Base-by-base conservation (phyloP, 176 grass and related monocot genomes). In the Raddia guianensis region DNA sequence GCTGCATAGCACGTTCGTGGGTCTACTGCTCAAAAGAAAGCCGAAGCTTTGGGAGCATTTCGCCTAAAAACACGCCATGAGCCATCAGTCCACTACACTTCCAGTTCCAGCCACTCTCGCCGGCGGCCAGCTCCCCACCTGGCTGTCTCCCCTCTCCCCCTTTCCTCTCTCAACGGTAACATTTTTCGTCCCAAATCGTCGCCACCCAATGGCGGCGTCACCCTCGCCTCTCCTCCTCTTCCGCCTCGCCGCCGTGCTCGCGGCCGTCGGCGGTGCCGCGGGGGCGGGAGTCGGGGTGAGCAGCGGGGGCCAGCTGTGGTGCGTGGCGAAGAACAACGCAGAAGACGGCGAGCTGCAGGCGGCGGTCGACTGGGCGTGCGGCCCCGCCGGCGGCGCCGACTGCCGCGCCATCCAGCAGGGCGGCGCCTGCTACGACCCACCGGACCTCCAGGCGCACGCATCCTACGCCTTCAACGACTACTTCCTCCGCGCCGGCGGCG, bases 381-480 rank as follows among this genome's bases (percentile, higher is more conserved):
- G 89, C 18, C 80, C 81, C 49, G 18, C 33, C 19, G 86, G 89
- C 69, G 86, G 86, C 5, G 81, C 89, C 44, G 92, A 94, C 64
- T 94, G 92, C 77, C 63, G 69, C 43, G 77, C 92, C 60, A 91
- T 94, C 81, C 84, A 91, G 77, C 84, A 84, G 73, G 86, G 86
- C 51, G 92, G 89, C 68, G 63, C 68, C 50, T 87, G 92, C 84
- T 91, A 51, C 86, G 69, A 94, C n/a, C 92, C 89, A 13, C 61
- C 70, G 3, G 86, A 91, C 86, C 82, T 91, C 73, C 89, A 89
- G 66, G 85, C 65, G 8, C 89, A 73, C 68, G 86, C 86, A 67
- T 94, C 89, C 77, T 94, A 84, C 86, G 83, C 89, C 68, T 91
- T 94, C 86, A 94, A 94, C 81, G 81, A 87, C 77, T 94, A 89